A percentile compares a stretch with the other conserved stretches of the same genome.
These are phyloP conservation scores for Fragaria nilgerrensis DNA, from an alignment of 306 rosid species.

Conservation along the genomic window DNA sequence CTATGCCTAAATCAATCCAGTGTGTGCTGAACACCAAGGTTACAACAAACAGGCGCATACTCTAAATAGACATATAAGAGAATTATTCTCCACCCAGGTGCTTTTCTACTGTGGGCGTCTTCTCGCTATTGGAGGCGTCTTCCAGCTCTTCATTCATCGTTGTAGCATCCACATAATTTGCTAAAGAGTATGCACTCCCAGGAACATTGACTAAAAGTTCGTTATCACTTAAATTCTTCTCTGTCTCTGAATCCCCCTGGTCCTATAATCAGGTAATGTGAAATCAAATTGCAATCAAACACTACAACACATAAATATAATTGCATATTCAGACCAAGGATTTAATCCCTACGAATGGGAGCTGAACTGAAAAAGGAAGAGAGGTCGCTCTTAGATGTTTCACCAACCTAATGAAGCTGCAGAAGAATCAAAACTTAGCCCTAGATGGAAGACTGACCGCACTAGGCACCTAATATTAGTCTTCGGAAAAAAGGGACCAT, in stretches of 20 bases:
- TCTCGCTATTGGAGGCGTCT: slow-evolving; percentile 15
- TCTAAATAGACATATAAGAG: not conserved
- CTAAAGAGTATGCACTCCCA: slow-evolving; percentile 78
- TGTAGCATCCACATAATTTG: slow-evolving; percentile 26
- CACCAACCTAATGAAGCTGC: not conserved
- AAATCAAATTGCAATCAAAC: slow-evolving; percentile 11
- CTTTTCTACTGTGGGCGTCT: not conserved
- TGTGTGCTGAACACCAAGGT: not conserved
- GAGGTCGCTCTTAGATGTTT: not conserved
- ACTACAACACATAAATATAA: not conserved
- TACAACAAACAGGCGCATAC: not conserved
- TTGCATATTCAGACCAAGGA: not conserved
- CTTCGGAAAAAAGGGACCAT: not conserved
- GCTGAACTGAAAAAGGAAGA: not conserved
- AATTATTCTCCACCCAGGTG: not conserved
- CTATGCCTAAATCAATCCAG: not conserved
- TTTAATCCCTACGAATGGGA: not conserved
- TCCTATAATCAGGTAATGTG: slow-evolving; percentile 39
- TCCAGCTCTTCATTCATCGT: slow-evolving; percentile 28
- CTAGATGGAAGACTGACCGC: not conserved
- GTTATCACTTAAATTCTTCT: slow-evolving; percentile 41
- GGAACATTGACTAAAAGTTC: slow-evolving; percentile 79
- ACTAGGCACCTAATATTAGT: not conserved
- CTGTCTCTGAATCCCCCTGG: slow-evolving; percentile 25
- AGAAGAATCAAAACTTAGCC: not conserved